Evolutionary conservation across 495 filamentous ascomycete species (phyloP).

Genomic region (Venustampulla echinocandica): DNA sequence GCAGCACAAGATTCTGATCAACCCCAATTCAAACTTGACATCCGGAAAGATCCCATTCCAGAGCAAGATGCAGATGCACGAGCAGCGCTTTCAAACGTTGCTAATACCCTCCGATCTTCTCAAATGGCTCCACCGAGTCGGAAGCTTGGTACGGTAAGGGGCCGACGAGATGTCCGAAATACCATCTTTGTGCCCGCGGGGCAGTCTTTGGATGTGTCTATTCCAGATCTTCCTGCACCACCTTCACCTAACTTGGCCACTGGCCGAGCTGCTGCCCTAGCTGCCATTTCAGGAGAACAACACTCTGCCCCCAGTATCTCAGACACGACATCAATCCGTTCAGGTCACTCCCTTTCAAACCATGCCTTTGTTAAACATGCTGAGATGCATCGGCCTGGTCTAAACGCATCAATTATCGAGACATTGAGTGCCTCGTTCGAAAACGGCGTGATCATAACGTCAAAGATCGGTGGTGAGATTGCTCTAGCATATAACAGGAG

Average conservation of each 20-base stretch:
- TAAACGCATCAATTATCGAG: conserved; percentile 89
- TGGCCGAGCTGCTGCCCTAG: conserved; percentile 28
- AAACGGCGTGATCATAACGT: conserved; percentile 58
- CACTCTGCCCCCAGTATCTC: conserved; percentile 44
- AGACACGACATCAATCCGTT: conserved; percentile 87
- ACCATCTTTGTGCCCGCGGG: conserved; percentile 64
- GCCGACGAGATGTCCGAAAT: conserved; percentile 84
- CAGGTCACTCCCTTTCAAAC: conserved; percentile 66
- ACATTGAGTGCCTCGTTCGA: conserved; percentile 81
- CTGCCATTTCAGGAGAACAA: conserved; percentile 40
- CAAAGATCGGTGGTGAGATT: conserved; percentile 79
- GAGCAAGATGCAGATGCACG: conserved; percentile 87
- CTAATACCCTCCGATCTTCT: conserved; percentile 62
- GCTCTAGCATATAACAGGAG: conserved; percentile 72
- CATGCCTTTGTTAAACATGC: conserved; percentile 59
- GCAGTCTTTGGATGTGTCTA: conserved; percentile 20
- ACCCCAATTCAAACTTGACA: conserved; percentile 78
- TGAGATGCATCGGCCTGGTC: conserved; percentile 68
- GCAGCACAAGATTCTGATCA: conserved; percentile 56
- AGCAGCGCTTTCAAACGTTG: conserved; percentile 81
- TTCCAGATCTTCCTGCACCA: conserved; percentile 34
- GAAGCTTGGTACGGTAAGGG: conserved; percentile 70
- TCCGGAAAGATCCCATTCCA: conserved; percentile 83
- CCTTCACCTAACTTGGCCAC: conserved; percentile 38
- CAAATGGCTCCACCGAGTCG: conserved; percentile 49